Evolutionary conservation across 306 rosid species (phyloP), one percentile per base, ranked within the genome.

Genomic region (Quercus agrifolia): DNA sequence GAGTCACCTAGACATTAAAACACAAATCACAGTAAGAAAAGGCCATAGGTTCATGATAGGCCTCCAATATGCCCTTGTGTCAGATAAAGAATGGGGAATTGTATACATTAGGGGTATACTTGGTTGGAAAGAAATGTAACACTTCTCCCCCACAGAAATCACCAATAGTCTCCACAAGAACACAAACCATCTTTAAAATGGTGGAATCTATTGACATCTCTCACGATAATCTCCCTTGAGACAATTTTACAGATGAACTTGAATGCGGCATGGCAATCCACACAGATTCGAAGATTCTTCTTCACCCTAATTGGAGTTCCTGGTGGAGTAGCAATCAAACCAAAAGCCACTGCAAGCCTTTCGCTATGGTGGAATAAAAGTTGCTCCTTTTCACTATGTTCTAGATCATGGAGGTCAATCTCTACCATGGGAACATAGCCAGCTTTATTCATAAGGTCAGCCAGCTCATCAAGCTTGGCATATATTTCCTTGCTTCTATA

Each of bases 121-220:
- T 31, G 51, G 71, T 31, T 2, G 51, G 51, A 67, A 67, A 12
- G 14, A 5, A 23, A 59, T 33, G 67, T 49, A 49, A 13, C 33
- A 27, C 67, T 59, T 59, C 67, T 21, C 31, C 71, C 35, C 20
- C 70, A 30, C 17, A 67, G 3, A 67, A 35, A 31, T 94, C 85
- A 94, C 98, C 98, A 91, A 80, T 89, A 92, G 86, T 94, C 98
- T 28, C 97, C 90, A 78, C 97, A 94, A 62, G 98, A 94, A 84
- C 97, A 92, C 38, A 90, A 87, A 23, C 97, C 97, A 64, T 89
- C 86, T 83, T 79, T 91, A 77, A 94, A 94, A 87, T 92, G 97
- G 82, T 91, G 98, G 87, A 92, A 94, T 69, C 97, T 88, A 73
- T 92, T 92, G 70, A 87, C 64, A 79, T 94, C 97, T 90, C 98